Base-by-base conservation (phyloP, 495 filamentous ascomycete species). In the Hyphodiscus hymeniophilus region DNA sequence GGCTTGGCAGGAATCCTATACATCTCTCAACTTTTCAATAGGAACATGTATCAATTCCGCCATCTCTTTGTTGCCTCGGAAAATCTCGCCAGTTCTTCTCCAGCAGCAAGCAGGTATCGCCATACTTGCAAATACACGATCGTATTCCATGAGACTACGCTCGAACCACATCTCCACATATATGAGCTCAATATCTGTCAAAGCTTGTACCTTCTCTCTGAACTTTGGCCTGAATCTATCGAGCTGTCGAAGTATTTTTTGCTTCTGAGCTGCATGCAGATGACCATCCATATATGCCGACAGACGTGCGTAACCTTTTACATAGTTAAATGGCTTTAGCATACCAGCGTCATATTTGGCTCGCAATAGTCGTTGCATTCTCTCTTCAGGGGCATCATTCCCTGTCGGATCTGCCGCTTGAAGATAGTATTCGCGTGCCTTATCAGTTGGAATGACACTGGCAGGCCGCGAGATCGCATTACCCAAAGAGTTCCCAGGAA, bases 101-200 rank as follows among this genome's bases (percentile, higher is more conserved):
- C 92, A 99, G 61, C 90, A 94, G 65, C 92, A 99, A 28, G 92
- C 92, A 3, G 92, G 92, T 50, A 97, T 90, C 18, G 92, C 91
- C 92, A 99, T 97, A 64, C 88, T 94, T 11, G 92, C 94, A 67
- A 99, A 99, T 8, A 99, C 88, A 32, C 92, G 86, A 62, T 99
- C 92, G 56, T 95, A 96, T 60, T 96, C 92, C 80, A 97, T 87
- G 49, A 99, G 67, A 38, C 80, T 89, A 44, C 81, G 77, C 61
- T 99, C 92, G 57, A 99, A 96, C 91, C 92, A 96, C 85, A 96
- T 94, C 62, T 99, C 92, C 42, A 95, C 91, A 38, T 88, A 75
- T 6, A 95, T 84, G 10, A 99, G 76, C 62, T 97, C 85, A 58
- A 94, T 82, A 66, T 96, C 91, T 12, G 85, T 95, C 55, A 97